These are phyloP conservation scores for Dichotomocladium elegans DNA, from an alignment of 371 early-diverging fungal species.

Conservation along the genomic window DNA sequence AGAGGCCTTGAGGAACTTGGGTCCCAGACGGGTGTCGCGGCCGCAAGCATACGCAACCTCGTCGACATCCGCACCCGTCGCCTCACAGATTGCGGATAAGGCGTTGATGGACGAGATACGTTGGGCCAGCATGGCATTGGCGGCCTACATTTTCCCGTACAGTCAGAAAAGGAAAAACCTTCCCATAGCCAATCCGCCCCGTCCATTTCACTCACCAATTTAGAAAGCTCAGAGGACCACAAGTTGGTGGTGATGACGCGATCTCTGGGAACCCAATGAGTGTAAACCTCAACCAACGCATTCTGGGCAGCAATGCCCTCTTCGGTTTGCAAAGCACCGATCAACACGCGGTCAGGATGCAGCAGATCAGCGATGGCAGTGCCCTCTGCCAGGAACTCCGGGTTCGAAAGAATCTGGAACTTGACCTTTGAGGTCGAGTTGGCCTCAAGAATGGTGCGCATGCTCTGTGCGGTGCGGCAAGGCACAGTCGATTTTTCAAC, in stretches of 20 bases:
- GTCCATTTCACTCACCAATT: constrained; percentile 58
- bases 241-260: constrained; percentile 88
- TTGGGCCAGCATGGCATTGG: constrained; percentile 95
- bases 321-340: constrained; percentile 81
- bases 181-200: too few relatives aligned
- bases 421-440: constrained; percentile 69
- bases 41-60: constrained; percentile 93
- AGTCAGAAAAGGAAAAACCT: too few relatives aligned
- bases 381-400: constrained; percentile 96
- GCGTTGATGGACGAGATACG: constrained; percentile 95
- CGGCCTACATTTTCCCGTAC: too few relatives aligned
- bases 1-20: constrained; percentile 89
- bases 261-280: constrained; percentile 80
- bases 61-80: constrained; percentile 90
- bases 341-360: constrained; percentile 90
- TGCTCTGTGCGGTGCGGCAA: constrained; percentile 88
- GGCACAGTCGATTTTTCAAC: constrained; percentile 96
- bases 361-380: constrained; percentile 86
- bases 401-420: constrained; percentile 93
- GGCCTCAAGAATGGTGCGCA: constrained; percentile 85
- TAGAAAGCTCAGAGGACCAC: constrained; percentile 95
- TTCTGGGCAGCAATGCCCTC: constrained; percentile 77
- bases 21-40: constrained; percentile 84
- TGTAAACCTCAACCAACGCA: constrained; percentile 77
- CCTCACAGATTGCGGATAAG: constrained; percentile 90